Evolutionary conservation across 768 basidiomycete genomes (phyloP).

Genomic region (Auricularia auricula-judae): DNA sequence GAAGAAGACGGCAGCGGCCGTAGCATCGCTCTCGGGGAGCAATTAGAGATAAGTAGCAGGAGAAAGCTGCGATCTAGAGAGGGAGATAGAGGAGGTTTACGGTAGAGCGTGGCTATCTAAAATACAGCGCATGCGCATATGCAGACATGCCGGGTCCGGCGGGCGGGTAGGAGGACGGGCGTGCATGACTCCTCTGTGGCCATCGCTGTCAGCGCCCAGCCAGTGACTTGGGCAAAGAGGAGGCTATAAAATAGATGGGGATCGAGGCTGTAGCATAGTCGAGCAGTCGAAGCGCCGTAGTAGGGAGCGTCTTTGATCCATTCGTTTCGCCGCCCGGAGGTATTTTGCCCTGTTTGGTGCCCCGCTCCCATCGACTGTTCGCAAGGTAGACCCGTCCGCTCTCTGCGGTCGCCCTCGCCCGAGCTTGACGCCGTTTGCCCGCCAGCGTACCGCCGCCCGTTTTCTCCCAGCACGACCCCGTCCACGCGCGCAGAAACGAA

Average conservation of each 20-base stretch:
- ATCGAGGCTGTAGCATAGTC: neutral
- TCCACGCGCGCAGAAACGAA: neutral
- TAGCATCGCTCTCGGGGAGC: conserved; percentile 1
- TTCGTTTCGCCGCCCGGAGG: neutral
- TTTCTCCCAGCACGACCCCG: neutral
- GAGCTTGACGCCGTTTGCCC: neutral
- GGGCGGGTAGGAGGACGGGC: too few relatives aligned
- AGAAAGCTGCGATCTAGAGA: too few relatives aligned
- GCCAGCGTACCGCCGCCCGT: neutral
- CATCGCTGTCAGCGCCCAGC: too few relatives aligned
- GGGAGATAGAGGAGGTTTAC: too few relatives aligned
- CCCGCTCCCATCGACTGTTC: neutral
- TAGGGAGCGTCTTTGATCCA: neutral
- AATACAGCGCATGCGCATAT: too few relatives aligned
- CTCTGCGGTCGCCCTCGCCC: neutral
- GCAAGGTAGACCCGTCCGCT: neutral
- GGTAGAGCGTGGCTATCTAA: too few relatives aligned
- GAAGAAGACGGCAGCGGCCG: conserved; percentile 49
- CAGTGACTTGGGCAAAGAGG: too few relatives aligned
- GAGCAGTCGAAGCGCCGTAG: neutral
- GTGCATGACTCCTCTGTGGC: too few relatives aligned
- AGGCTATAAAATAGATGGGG: too few relatives aligned
- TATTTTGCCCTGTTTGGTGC: neutral
- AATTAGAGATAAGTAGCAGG: too few relatives aligned
- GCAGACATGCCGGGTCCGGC: too few relatives aligned